Evolutionary conservation across 371 early-diverging fungal species (phyloP).

Genomic region (Choanephora cucurbitarum): DNA sequence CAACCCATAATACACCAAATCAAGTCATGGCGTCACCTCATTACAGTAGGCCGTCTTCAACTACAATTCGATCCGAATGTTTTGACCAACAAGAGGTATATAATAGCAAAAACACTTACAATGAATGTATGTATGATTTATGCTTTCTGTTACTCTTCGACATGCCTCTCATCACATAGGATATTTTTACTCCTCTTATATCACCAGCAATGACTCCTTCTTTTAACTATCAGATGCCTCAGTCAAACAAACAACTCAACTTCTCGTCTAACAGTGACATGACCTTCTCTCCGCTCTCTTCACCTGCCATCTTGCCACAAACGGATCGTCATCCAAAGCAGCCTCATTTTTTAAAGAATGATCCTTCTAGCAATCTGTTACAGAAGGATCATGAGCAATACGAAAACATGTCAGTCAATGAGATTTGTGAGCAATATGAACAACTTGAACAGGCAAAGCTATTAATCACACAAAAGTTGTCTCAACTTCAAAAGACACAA

Average conservation of each 20-base stretch:
- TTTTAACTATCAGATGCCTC: slow-evolving; percentile 25
- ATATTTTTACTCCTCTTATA: slow-evolving; percentile 59
- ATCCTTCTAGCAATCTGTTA: neutral
- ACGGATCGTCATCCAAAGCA: slow-evolving; percentile 13
- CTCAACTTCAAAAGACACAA: slow-evolving; percentile 32
- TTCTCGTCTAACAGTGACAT: slow-evolving; percentile 31
- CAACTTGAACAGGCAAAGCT: slow-evolving; percentile 36
- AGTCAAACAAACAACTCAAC: slow-evolving; percentile 14
- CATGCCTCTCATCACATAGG: slow-evolving; percentile 21
- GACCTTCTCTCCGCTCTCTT: slow-evolving; percentile 62
- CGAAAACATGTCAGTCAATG: slow-evolving; percentile 27
- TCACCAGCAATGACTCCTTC: slow-evolving; percentile 71
- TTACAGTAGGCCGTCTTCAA: slow-evolving; percentile 2
- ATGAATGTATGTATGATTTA: slow-evolving; percentile 11
- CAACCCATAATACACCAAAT: neutral
- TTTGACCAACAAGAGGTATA: slow-evolving; percentile 21
- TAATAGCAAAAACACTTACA: slow-evolving; percentile 12
- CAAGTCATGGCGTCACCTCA: slow-evolving; percentile 13
- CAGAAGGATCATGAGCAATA: neutral
- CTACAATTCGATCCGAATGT: slow-evolving; percentile 6
- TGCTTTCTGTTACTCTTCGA: neutral
- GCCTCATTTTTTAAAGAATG: slow-evolving; percentile 6
- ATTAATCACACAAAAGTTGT: slow-evolving; percentile 37
- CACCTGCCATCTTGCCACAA: slow-evolving; percentile 56
- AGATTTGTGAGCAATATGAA: slow-evolving; percentile 44